A percentile compares a stretch with the other conserved stretches of the same genome.
These are phyloP conservation scores for Canavalia gladiata DNA, from an alignment of 306 rosid genomes.

Conservation along the genomic window DNA sequence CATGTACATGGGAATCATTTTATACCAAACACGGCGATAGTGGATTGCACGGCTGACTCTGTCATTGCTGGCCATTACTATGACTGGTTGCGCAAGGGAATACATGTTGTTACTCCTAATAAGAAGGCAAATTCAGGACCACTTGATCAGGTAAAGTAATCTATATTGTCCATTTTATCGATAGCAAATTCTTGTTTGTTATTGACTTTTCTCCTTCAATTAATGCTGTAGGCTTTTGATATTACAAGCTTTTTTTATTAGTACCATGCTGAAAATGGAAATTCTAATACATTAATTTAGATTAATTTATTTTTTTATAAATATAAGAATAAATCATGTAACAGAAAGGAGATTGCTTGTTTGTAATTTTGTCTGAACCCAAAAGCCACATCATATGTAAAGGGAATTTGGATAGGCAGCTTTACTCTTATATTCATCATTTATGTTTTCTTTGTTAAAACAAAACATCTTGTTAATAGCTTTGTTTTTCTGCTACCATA, in stretches of 20 bases:
- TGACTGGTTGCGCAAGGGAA: slow-evolving; percentile 92
- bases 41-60: slow-evolving; percentile 98
- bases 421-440: slow-evolving; percentile 3
- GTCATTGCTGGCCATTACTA: slow-evolving; percentile 80
- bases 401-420: slow-evolving; percentile 12
- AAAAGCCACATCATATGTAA: neutral
- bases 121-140: slow-evolving; percentile 99
- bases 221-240: neutral
- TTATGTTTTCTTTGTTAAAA: neutral
- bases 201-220: slow-evolving; percentile 8
- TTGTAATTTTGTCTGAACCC: slow-evolving; percentile 5
- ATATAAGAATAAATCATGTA: slow-evolving; percentile 2
- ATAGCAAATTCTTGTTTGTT: slow-evolving; percentile 33
- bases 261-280: slow-evolving; percentile 34
- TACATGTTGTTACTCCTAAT: slow-evolving; percentile 95
- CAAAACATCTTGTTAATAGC: neutral
- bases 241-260: neutral
- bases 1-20: slow-evolving; percentile 94
- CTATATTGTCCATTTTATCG: slow-evolving; percentile 35
- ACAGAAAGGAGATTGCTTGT: slow-evolving; percentile 21
- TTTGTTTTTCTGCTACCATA: neutral
- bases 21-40: slow-evolving; percentile 91
- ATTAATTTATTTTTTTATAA: neutral
- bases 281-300: slow-evolving; percentile 16
- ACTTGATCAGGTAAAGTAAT: slow-evolving; percentile 81